Evolutionary conservation across 768 basidiomycete genomes (phyloP).

Genomic region (Obba rivulosa): DNA sequence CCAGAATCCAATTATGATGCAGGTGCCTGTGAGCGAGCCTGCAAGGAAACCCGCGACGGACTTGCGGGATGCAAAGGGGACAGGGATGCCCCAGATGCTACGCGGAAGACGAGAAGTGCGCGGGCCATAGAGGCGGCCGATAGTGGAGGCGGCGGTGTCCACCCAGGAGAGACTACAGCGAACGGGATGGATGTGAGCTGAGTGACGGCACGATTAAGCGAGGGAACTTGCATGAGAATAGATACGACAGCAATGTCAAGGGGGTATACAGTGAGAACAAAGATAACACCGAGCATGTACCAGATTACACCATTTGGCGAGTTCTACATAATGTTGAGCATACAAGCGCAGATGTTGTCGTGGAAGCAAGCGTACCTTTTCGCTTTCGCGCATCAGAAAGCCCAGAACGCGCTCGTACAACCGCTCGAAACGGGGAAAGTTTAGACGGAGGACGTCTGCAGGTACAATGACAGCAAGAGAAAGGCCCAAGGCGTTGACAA

Average conservation of each 20-base stretch:
- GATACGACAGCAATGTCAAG: constrained; percentile 86
- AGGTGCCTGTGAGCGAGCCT: constrained; percentile 65
- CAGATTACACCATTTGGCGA: constrained; percentile 83
- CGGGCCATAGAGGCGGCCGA: constrained; percentile 82
- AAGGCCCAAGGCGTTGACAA: constrained; percentile 59
- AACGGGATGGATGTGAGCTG: constrained; percentile 1
- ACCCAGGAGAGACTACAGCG: constrained; percentile 83
- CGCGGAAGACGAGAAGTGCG: constrained; percentile 58
- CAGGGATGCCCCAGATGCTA: constrained; percentile 29
- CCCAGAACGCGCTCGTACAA: constrained; percentile 70
- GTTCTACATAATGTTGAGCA: constrained; percentile 34
- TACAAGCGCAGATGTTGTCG: neutral
- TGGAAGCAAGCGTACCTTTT: constrained; percentile 46
- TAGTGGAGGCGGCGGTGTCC: constrained; percentile 88
- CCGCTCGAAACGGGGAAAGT: constrained; percentile 55
- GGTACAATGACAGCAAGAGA: constrained; percentile 64
- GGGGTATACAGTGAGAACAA: constrained; percentile 71
- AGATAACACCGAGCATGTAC: constrained; percentile 86
- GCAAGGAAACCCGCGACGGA: constrained; percentile 82
- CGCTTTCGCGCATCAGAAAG: constrained; percentile 86
- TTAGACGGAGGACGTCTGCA: constrained; percentile 73
- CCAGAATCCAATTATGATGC: constrained; percentile 71
- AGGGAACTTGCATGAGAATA: constrained; percentile 72
- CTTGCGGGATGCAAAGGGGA: constrained; percentile 79
- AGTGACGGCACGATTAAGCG: constrained; percentile 1